Conservation (phyloP, 2,329 filamentous ascomycete genomes). For the Fusarium lyarnte region DNA sequence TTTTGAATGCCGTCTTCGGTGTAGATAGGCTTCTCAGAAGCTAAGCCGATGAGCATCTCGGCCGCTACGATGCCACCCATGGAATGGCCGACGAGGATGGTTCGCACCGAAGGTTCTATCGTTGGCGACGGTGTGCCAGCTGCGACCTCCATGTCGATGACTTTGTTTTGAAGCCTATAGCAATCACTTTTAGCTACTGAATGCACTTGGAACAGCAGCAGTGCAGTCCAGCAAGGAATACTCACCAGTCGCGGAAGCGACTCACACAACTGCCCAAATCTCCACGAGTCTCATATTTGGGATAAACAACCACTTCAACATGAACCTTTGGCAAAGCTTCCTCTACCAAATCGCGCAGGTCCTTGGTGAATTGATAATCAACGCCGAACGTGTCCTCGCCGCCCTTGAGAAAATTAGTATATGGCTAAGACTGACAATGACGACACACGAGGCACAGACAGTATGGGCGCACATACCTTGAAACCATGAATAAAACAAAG, state of each 20-base stretch:
- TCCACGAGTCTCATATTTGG: constrained; percentile 83
- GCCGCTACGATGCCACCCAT: constrained; percentile 96
- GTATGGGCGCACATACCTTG: constrained; percentile 63
- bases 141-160: constrained; percentile 92
- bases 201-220: background rate
- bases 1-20: constrained; percentile 55
- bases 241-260: constrained; percentile 78
- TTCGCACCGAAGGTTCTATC: constrained; percentile 84
- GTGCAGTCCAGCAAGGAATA: background rate
- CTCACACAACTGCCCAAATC: constrained; percentile 76
- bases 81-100: constrained; percentile 85
- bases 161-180: constrained; percentile 82
- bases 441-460: background rate
- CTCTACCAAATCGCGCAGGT: constrained; percentile 72
- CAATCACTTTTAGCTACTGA: background rate
- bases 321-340: constrained; percentile 74
- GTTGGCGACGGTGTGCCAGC: constrained; percentile 84
- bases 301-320: constrained; percentile 76
- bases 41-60: constrained; percentile 81
- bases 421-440: background rate
- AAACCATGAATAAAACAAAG: constrained; percentile 90
- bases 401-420: constrained; percentile 60
- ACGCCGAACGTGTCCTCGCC: constrained; percentile 80
- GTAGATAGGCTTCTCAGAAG: constrained; percentile 64
- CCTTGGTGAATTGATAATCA: constrained; percentile 72